Evolutionary conservation across 106 monocot species (phyloP), one percentile per base, ranked within the genome.

Genomic region (Acanthochlamys bracteata): DNA sequence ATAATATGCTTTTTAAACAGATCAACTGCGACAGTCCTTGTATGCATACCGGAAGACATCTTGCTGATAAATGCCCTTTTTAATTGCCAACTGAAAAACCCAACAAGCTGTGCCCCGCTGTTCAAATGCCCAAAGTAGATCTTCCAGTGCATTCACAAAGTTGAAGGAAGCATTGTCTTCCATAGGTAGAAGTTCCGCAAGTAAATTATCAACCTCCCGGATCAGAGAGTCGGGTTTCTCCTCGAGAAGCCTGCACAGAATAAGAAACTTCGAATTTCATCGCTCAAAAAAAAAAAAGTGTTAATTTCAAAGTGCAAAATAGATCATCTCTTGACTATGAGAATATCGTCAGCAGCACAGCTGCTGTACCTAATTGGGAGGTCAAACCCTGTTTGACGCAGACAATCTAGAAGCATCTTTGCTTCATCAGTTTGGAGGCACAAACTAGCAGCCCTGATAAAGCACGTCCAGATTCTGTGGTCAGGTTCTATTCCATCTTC

Each of bases 121-220:
- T 65, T 98, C 91, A 88, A 92, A 98, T 65, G 96, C 88, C 96
- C 96, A 98, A 20, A 98, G 63, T 52, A 98, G 84, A 66, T 98
- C 85, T 76, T 80, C 84, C 58, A 98, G 57, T 55, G 96, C 88
- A 79, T 98, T 92, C 16, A 92, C 88, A 71, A 92, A 98, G 74
- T 98, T 91, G 58, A 92, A 88, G 42, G 82, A 79, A 58, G 91
- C 96, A 77, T 83, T 71, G 25, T 98, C 96, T 76, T 88, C 83
- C 53, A 67, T 59, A 8, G 66, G 66, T 52, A 65, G 68, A 42
- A 98, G 75, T 25, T 88, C 55, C 39, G 69, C 91, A 64, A 98
- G 79, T 56, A 91, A 57, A 46, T 59, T 70, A 41, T 92, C 87
- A 27, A 86, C 59, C 61, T 98, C 88, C 25, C 45, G 57, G 61